Conservation (phyloP, 768 basidiomycete genomes). For the Kwoniella botswanensis region DNA sequence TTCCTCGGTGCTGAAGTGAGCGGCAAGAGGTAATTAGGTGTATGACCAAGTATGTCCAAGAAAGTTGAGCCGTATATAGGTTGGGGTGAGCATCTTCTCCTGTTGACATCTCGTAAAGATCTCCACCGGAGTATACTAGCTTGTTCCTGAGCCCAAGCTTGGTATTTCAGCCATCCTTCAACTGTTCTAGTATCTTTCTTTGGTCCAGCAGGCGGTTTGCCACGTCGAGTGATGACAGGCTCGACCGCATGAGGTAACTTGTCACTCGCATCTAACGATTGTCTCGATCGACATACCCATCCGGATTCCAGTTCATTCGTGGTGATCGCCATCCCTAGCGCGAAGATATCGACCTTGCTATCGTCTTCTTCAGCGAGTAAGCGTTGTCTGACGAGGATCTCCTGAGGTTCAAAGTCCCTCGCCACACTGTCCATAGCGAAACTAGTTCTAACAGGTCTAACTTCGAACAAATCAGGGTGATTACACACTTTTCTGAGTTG, state of each 20-base stretch:
- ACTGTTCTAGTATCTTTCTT: constrained; percentile 77
- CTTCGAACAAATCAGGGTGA: constrained; percentile 60
- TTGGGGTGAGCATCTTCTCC: constrained; percentile 65
- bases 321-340: constrained; percentile 67
- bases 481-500: constrained; percentile 61
- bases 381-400: constrained; percentile 56
- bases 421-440: constrained; percentile 60
- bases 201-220: constrained; percentile 60
- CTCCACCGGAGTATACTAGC: constrained; percentile 68
- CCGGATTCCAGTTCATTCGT: constrained; percentile 64
- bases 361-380: constrained; percentile 49
- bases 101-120: constrained; percentile 75
- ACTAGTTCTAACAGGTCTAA: constrained; percentile 60
- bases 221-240: constrained; percentile 12
- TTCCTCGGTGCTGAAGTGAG: constrained; percentile 7
- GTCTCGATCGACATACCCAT: constrained; percentile 35
- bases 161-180: constrained; percentile 69
- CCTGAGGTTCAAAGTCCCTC: constrained; percentile 56
- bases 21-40: constrained; percentile 56
- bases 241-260: constrained; percentile 45
- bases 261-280: constrained; percentile 48
- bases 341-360: constrained; percentile 60
- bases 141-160: constrained; percentile 62
- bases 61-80: constrained; percentile 59
- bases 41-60: constrained; percentile 51